A percentile compares a stretch with the other conserved stretches of the same genome.
Evolutionary conservation across 148 eudicot species (phyloP).

Genomic region (Silene latifolia): DNA sequence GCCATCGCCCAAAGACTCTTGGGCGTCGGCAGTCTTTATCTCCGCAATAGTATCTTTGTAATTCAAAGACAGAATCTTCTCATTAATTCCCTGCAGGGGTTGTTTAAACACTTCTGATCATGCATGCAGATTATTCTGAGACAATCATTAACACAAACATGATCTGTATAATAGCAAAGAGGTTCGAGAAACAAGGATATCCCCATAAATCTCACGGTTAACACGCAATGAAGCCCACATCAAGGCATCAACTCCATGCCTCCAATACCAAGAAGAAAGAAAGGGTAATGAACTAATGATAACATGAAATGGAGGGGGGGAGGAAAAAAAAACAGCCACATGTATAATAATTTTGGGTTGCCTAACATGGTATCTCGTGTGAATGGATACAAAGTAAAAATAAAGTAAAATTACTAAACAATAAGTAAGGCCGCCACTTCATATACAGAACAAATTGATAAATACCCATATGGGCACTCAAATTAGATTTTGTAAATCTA

Average conservation of each 20-base stretch:
- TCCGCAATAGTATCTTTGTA: slow-evolving; percentile 59
- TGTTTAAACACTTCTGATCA: slow-evolving; percentile 3
- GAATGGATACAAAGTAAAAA: no score
- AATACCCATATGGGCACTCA: no score
- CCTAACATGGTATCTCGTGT: no score
- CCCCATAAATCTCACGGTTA: not conserved
- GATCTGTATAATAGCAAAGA: no score
- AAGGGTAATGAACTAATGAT: not conserved
- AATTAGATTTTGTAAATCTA: no score
- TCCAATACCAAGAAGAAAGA: not conserved
- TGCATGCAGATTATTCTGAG: not conserved
- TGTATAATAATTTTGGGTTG: no score
- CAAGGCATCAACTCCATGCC: not conserved
- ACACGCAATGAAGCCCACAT: not conserved
- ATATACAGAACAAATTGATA: no score
- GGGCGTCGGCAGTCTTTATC: slow-evolving; percentile 85
- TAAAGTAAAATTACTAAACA: no score
- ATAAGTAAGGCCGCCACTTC: no score
- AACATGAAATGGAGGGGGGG: no score
- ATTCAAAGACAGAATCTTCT: slow-evolving; percentile 56
- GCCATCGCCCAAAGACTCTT: slow-evolving; percentile 62
- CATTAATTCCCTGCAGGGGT: slow-evolving; percentile 62
- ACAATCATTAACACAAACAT: not conserved
- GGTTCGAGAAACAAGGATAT: not conserved
- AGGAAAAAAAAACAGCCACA: no score